Evolutionary conservation across 2,329 filamentous ascomycete species (phyloP), one percentile per base, ranked within the genome.

Genomic region (Falciphora oryzae): DNA sequence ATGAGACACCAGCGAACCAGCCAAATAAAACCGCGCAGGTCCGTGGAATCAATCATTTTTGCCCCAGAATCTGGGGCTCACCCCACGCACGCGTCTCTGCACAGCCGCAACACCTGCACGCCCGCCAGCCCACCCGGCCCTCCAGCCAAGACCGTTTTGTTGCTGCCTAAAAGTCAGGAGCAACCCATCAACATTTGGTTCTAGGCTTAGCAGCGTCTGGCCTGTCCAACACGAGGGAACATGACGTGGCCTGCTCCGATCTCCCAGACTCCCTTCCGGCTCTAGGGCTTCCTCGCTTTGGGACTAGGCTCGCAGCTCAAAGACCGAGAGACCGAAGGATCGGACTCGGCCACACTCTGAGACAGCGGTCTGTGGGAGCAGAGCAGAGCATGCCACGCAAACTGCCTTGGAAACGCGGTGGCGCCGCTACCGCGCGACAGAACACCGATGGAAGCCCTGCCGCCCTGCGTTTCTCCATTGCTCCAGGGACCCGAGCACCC

Each of bases 351-450:
- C n/a, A 18, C 16, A 10, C n/a, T 53, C 22, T 11, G 18, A 18
- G 8, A 16, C n/a, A 29, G 27, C 27, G 13, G 25, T 16, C 57
- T 58, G 18, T 58, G 57, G 5, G 18, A 28, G 25, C 50, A 56
- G 16, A 62, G 25, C 61, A n/a, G 18, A 44, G n/a, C 16, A 70
- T 70, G 69, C 67, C 65, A 4, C 69, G 69, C 31, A 68, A 68
- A 53, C 65, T 70, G 4, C 69, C 69, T 10, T 70, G 69, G 69
- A 65, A 66, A 50, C 62, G 66, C 22, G 56, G 25, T 25, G 44
- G 14, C 38, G 38, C 16, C n/a, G 16, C n/a, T 53, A 10, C 18
- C 3, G 44, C 44, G 44, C 22, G 10, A 53, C 44, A 25, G 44
- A 25, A 50, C 7, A 18, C 16, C 18, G 38, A 6, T 22, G 18